Evolutionary conservation across 805 yeast genomes (phyloP).

Genomic region (Jamesozyma hellenica): DNA sequence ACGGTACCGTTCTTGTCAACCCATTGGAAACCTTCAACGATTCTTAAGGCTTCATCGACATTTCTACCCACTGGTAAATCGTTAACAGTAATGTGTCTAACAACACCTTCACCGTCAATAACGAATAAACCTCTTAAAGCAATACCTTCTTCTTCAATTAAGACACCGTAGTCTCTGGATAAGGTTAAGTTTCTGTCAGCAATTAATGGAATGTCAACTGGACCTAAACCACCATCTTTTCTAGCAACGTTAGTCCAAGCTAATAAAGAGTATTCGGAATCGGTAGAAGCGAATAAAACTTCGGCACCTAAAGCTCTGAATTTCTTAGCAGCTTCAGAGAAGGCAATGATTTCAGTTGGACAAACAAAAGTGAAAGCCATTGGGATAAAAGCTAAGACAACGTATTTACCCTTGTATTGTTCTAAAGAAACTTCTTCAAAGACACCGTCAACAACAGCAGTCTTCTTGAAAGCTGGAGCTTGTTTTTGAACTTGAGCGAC

Average conservation of each 20-base stretch:
- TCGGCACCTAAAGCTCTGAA: slow-evolving; percentile 80
- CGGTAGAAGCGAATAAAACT: slow-evolving; percentile 93
- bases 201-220: slow-evolving; percentile 84
- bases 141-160: slow-evolving; percentile 91
- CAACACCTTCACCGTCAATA: slow-evolving; percentile 89
- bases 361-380: slow-evolving; percentile 98
- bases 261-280: slow-evolving; percentile 91
- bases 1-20: slow-evolving; percentile 98
- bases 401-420: slow-evolving; percentile 97
- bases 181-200: slow-evolving; percentile 96
- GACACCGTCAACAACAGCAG: slow-evolving; percentile 93
- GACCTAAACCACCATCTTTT: slow-evolving; percentile 97
- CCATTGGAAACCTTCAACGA: slow-evolving; percentile 98
- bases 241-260: slow-evolving; percentile 98
- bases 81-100: slow-evolving; percentile 96
- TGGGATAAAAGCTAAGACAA: slow-evolving; percentile 92
- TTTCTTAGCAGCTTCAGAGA: slow-evolving; percentile 88
- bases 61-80: slow-evolving; percentile 99
- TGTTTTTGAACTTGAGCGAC: slow-evolving; percentile 86
- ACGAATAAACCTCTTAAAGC: slow-evolving; percentile 97
- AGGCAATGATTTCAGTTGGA: slow-evolving; percentile 98
- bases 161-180: slow-evolving; percentile 94
- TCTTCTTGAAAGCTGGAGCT: slow-evolving; percentile 93
- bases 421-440: slow-evolving; percentile 93
- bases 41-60: slow-evolving; percentile 95